Conservation (phyloP, 345 rosid genomes). For the Populus davidiana region DNA sequence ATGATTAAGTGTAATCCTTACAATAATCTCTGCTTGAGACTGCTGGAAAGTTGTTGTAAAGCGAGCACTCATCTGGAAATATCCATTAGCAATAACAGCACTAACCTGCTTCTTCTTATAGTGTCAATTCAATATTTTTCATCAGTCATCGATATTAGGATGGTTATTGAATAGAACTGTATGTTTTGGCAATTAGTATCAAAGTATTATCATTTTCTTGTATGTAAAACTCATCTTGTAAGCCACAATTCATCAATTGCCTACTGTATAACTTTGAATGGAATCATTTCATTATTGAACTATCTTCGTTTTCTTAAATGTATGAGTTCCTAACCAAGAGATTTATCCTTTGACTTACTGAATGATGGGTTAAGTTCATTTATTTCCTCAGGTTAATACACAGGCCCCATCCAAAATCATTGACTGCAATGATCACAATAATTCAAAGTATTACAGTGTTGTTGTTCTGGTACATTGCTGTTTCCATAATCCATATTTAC, state of each 20-base stretch:
- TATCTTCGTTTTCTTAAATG: background rate
- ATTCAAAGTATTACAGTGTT: constrained; percentile 78
- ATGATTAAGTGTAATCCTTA: background rate
- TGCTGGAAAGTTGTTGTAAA: background rate
- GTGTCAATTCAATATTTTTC: background rate
- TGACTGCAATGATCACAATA: constrained; percentile 71
- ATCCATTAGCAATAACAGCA: background rate
- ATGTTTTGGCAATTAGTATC: background rate
- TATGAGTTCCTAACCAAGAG: too few species aligned
- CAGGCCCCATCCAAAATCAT: constrained; percentile 60
- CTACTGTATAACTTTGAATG: background rate
- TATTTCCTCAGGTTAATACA: constrained; percentile 61
- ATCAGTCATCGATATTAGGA: background rate
- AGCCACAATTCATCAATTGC: background rate
- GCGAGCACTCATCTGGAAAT: background rate
- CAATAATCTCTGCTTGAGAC: background rate
- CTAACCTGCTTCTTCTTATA: background rate
- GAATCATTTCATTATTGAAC: background rate
- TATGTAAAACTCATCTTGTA: background rate
- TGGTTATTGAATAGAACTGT: background rate
- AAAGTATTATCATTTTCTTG: background rate
- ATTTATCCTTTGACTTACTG: too few species aligned
- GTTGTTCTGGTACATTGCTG: constrained; percentile 67
- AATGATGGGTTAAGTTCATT: constrained; percentile 7
- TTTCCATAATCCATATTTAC: background rate